Evolutionary conservation across 1,284 basidiomycete genomes (phyloP), one percentile per base, ranked within the genome.

Genomic region (Prillingera fragicola): DNA sequence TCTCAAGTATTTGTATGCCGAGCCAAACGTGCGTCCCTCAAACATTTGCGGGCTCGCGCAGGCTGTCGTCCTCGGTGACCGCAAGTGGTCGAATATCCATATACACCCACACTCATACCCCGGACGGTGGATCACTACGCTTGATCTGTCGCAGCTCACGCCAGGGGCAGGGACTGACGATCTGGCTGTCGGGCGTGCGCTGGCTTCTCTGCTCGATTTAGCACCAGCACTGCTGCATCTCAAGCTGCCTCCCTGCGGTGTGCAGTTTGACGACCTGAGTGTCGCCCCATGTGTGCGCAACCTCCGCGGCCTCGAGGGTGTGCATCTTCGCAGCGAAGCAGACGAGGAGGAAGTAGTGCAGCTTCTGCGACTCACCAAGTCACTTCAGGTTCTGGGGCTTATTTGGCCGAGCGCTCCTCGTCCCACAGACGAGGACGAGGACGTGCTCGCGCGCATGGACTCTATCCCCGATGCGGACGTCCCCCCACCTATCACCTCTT

Each of bases 51-150:
- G 72, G 35, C 81, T 90, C 50, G 73, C 79, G 8, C 53, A 70
- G 19, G 74, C 73, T 19, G 74, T 90, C 4, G 69, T 75, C 45
- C 55, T 60, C 17, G 81, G 82, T 15, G 87, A 91, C 54, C 75
- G 80, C 56, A 79, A 78, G 59, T 90, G 87, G 87, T 85, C 87
- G 57, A 85, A 85, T 43, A 81, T 90, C 48, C 79, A 85, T 41
- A 77, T 86, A 33, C 87, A 87, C 58, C 84, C 84, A 0, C 84
- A 83, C 62, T 88, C 85, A 1, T 77, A 82, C 0, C 87, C 87
- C 1, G 87, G 87, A 21, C 78, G 87, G 59, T 89, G 85, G 83
- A 79, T 90, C 4, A 82, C 81, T 41, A 67, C 67, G 5, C 73
- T 91, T 19, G 82, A 89, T 62, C 69, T 91, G 14, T 81, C 83